These are phyloP conservation scores for Silene coronaria DNA, from an alignment of 179 eudicot species.

Conservation along the genomic window DNA sequence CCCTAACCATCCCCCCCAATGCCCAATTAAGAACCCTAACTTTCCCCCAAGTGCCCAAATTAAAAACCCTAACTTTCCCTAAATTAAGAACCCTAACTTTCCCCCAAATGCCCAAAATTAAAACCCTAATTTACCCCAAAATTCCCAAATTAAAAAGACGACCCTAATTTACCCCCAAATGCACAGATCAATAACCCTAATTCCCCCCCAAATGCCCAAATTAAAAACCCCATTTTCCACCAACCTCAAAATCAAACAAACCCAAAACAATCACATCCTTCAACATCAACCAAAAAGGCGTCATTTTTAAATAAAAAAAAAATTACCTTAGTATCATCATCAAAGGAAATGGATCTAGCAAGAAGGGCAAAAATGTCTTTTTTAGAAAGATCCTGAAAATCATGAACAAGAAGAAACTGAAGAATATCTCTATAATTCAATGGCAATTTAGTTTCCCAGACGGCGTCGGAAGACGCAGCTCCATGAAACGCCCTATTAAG, in stretches of 20 bases:
- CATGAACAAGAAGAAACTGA: constrained; percentile 40
- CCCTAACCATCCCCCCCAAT: not conserved
- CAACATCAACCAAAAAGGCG: not conserved
- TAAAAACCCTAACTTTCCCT: too few species aligned
- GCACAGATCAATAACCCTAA: too few species aligned
- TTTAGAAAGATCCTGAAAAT: constrained; percentile 38
- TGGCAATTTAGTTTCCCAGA: constrained; percentile 80
- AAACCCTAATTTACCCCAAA: not conserved
- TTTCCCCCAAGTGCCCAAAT: not conserved
- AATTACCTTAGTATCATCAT: constrained; percentile 55
- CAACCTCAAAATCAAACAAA: constrained; percentile 18
- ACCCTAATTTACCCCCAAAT: not conserved
- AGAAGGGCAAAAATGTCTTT: constrained; percentile 76
- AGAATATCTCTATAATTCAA: constrained; percentile 55
- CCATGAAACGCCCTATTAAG: constrained; percentile 87
- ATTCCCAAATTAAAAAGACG: not conserved
- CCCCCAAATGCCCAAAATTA: not conserved
- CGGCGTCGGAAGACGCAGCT: constrained; percentile 84
- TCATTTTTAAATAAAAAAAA: too few species aligned
- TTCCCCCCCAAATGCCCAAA: not conserved
- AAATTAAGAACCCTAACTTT: too few species aligned
- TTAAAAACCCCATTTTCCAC: not conserved
- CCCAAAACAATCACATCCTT: constrained; percentile 11
- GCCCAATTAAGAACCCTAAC: not conserved
- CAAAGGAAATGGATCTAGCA: constrained; percentile 54